phyloP scores from a whole-genome alignment of 164 flowering plant genomes.

The Buxus sempervirens region DNA sequence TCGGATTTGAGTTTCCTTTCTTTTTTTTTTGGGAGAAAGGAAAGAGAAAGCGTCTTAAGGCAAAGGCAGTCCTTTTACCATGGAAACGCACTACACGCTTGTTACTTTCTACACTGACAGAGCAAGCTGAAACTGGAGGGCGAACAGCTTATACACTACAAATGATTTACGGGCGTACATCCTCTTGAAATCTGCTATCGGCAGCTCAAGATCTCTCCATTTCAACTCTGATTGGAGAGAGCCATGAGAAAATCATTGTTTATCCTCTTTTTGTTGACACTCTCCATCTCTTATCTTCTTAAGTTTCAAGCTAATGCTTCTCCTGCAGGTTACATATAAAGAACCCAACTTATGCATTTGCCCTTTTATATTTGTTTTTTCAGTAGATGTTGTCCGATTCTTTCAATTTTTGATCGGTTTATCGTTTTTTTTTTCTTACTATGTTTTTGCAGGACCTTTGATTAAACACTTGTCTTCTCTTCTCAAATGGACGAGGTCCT shows the following conservation, averaged over 20 bases:
- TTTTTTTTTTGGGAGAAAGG: background rate
- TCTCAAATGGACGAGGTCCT: constrained; percentile 71
- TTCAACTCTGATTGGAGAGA: constrained; percentile 8
- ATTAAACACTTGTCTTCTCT: constrained; percentile 70
- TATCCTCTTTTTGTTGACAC: constrained; percentile 28
- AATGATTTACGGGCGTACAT: background rate
- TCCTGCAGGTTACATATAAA: constrained; percentile 45
- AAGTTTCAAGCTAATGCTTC: constrained; percentile 64
- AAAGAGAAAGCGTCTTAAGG: background rate
- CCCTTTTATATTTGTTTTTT: constrained; percentile 7
- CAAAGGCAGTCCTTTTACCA: no score
- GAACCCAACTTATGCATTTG: constrained; percentile 3
- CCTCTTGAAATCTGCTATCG: constrained; percentile 1
- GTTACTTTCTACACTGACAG: no score
- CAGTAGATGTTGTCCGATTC: constrained; percentile 12
- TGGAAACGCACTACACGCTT: no score
- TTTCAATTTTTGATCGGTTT: background rate
- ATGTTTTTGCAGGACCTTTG: constrained; percentile 51
- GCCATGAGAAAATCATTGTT: constrained; percentile 45
- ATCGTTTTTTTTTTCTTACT: background rate
- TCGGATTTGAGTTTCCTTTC: no score
- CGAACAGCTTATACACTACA: no score
- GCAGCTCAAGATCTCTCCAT: constrained; percentile 13
- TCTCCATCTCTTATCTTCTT: constrained; percentile 24
- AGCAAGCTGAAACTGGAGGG: background rate